phyloP scores from a whole-genome alignment of 225 moss, liverwort and hornwort species.

The Anthoceros angustus region DNA sequence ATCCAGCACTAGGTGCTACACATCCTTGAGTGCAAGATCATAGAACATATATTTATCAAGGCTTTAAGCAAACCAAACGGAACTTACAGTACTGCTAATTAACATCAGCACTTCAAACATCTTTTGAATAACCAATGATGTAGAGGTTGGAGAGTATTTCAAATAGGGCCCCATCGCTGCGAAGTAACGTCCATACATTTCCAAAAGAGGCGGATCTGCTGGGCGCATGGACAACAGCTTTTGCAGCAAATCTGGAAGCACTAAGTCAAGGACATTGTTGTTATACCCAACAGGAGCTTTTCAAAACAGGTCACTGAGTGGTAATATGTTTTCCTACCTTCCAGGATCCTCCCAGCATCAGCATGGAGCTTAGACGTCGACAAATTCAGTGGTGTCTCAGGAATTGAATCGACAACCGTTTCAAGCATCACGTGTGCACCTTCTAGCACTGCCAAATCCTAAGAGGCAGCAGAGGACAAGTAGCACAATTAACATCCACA shows the following conservation, averaged over 20 bases:
- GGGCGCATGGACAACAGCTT: slow-evolving; percentile 50
- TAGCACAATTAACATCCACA: not conserved
- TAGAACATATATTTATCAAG: too few species aligned
- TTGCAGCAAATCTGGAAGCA: slow-evolving; percentile 43
- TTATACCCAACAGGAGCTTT: not conserved
- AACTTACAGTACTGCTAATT: not conserved
- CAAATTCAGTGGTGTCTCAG: slow-evolving; percentile 49
- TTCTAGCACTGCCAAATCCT: slow-evolving; percentile 52
- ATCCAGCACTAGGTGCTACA: not conserved
- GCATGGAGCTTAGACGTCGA: slow-evolving; percentile 26
- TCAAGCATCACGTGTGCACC: slow-evolving; percentile 73
- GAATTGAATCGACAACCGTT: slow-evolving; percentile 64
- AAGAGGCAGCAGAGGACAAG: slow-evolving; percentile 3
- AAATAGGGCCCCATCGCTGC: slow-evolving; percentile 83
- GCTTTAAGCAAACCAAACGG: too few species aligned
- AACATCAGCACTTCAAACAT: slow-evolving; percentile 51
- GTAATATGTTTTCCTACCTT: slow-evolving; percentile 29
- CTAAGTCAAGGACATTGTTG: not conserved
- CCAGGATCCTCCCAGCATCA: slow-evolving; percentile 51
- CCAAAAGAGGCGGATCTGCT: slow-evolving; percentile 56
- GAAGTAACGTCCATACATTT: slow-evolving; percentile 75
- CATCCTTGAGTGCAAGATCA: not conserved
- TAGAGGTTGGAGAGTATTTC: slow-evolving; percentile 50
- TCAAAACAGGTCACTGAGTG: not conserved
- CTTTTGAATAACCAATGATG: slow-evolving; percentile 63